phyloP scores from a whole-genome alignment of 2,329 filamentous ascomycete species.

The Didymella keratinophila region DNA sequence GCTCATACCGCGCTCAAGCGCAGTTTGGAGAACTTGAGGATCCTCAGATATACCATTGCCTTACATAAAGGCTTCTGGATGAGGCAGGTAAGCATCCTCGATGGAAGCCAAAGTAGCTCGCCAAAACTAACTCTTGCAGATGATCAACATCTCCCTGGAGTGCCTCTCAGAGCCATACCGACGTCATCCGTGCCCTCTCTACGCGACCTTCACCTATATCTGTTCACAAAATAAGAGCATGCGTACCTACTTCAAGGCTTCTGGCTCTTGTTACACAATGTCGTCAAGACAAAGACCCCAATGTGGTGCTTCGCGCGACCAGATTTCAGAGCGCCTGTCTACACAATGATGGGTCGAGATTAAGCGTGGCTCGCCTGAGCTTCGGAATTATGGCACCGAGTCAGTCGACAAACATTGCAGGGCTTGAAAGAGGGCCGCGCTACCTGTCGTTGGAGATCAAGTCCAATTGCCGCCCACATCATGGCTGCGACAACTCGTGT shows the following conservation, averaged over 20 bases:
- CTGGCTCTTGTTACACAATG: conserved; percentile 7
- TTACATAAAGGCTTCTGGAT: not conserved
- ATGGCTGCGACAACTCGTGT: conserved; percentile 24
- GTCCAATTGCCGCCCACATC: conserved; percentile 15
- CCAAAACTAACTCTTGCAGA: conserved; percentile 9
- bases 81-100: not conserved
- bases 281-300: conserved; percentile 1
- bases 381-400: conserved; percentile 12
- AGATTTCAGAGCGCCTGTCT: not conserved
- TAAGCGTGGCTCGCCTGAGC: conserved; percentile 12
- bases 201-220: conserved; percentile 1
- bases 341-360: not conserved
- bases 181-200: not conserved
- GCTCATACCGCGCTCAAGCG: not conserved
- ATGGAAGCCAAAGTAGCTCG: not conserved
- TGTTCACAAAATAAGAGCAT: conserved; percentile 9
- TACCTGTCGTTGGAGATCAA: conserved; percentile 15
- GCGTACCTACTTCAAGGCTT: conserved; percentile 1
- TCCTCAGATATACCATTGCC: not conserved
- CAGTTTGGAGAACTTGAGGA: not conserved
- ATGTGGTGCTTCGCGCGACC: not conserved
- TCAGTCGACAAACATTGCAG: conserved; percentile 16
- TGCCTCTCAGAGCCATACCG: not conserved
- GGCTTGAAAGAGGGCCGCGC: conserved; percentile 3
- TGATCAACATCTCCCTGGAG: not conserved